Base-by-base conservation (phyloP, 1,284 basidiomycete genomes). In the Moniliella sp. region DNA sequence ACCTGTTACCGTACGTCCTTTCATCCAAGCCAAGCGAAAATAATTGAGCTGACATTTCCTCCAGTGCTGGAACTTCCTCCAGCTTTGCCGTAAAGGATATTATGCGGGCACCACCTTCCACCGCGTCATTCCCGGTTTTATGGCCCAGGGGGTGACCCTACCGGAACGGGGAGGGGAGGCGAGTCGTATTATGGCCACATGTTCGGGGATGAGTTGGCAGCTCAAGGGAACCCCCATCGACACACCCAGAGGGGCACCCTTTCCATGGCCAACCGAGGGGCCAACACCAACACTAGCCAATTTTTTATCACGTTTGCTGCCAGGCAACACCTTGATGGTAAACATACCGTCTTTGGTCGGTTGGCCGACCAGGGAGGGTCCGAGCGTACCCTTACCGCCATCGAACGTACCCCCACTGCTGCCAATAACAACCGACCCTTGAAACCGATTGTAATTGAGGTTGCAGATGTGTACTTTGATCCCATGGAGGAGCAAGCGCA, bases 101-200 rank as follows among this genome's bases (percentile, higher is more conserved):
- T 99, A 94, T 58, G 75, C 93, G 47, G 67, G 81, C 46, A 75
- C 73, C 39, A 43, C 57, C 18, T 99, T 97, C 62, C 88, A 99
- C 57, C 74, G 88, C 19, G 67, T 91, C 30, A 82, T 99, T 9
- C 84, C 84, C 4, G 86, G 81, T 0, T 99, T 99, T 58, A 97
- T 99, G 91, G 72, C 84, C 16, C 84, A 93, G 84, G 83, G 1
- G 88, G 86, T 28, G 86, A 97, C 61, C 86, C 86, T 2, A 86
- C 82, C 0, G 88, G 91, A 1, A 97, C 86, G 1, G 88, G 91
- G 1, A 67, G 78, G 16, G 91, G 88, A 3, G 88, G 88, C 4
- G 67, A 79, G 51, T 84, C 80, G n/a, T 76, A 74, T 55, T 97
- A 88, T 88, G 83, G 79, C 3, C 79, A 77, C 15, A 78, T 81